Conservation (phyloP, 202 grass and related monocot genomes). For the Carex arenaria region DNA sequence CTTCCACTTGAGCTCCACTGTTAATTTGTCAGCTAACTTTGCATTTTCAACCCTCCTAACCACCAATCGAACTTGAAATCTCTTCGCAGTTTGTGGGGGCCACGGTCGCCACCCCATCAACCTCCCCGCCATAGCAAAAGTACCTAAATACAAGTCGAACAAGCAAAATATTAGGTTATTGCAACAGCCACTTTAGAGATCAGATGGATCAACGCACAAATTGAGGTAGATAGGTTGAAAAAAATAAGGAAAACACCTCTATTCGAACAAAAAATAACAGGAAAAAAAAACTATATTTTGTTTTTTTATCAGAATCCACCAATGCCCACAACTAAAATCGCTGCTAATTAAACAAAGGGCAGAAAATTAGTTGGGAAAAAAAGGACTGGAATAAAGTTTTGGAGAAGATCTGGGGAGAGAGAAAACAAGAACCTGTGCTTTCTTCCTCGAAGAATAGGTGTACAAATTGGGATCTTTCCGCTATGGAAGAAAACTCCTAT, state of each 20-base stretch:
- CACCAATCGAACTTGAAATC: constrained; percentile 60
- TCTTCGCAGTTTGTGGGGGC: constrained; percentile 45
- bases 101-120: constrained; percentile 88
- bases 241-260: constrained; percentile 2
- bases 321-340: background rate
- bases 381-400: background rate
- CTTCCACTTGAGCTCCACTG: constrained; percentile 74
- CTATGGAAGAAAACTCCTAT: background rate
- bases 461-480: constrained; percentile 15
- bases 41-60: constrained; percentile 52
- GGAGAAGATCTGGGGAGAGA: background rate
- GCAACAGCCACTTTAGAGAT: background rate
- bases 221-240: background rate
- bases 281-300: background rate
- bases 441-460: background rate
- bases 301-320: background rate
- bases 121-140: constrained; percentile 39
- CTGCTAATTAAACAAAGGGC: background rate
- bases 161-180: constrained; percentile 11
- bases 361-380: background rate
- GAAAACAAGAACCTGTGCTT: background rate
- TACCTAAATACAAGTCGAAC: background rate
- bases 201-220: background rate
- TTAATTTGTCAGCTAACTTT: constrained; percentile 29
- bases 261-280: background rate